Conservation (phyloP, 805 yeast genomes). For the Saccharomycopsis schoenii region DNA sequence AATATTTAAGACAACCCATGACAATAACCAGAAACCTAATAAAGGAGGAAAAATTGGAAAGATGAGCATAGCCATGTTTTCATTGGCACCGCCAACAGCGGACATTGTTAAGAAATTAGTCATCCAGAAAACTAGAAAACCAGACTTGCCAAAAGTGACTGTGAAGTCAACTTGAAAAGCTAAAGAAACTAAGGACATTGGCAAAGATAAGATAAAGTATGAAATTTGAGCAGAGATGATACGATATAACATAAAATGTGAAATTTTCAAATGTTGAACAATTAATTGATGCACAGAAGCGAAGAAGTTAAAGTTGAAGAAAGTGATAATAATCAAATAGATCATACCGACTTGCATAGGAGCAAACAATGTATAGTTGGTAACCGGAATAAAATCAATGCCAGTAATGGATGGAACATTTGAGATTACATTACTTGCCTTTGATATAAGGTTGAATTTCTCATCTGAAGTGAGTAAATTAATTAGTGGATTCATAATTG, state of each 20-base stretch:
- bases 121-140: conserved; percentile 63
- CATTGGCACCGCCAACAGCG: conserved; percentile 61
- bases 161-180: conserved; percentile 52
- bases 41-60: conserved; percentile 48
- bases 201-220: conserved; percentile 43
- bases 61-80: conserved; percentile 41
- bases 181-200: conserved; percentile 43
- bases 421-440: conserved; percentile 23
- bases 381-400: conserved; percentile 35
- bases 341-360: conserved; percentile 62
- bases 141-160: conserved; percentile 46
- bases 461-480: conserved; percentile 13
- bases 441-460: conserved; percentile 19
- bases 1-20: conserved; percentile 52
- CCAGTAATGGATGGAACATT: conserved; percentile 25
- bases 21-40: conserved; percentile 58
- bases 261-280: conserved; percentile 29
- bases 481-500: conserved; percentile 7
- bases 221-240: conserved; percentile 36
- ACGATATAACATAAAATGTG: conserved; percentile 40
- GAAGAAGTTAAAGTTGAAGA: conserved; percentile 57
- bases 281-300: conserved; percentile 36
- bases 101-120: conserved; percentile 48
- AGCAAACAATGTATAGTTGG: conserved; percentile 39
- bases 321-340: conserved; percentile 54